Base-by-base conservation (phyloP, 2,329 filamentous ascomycete species). In the Aspergillus hiratsukae region DNA sequence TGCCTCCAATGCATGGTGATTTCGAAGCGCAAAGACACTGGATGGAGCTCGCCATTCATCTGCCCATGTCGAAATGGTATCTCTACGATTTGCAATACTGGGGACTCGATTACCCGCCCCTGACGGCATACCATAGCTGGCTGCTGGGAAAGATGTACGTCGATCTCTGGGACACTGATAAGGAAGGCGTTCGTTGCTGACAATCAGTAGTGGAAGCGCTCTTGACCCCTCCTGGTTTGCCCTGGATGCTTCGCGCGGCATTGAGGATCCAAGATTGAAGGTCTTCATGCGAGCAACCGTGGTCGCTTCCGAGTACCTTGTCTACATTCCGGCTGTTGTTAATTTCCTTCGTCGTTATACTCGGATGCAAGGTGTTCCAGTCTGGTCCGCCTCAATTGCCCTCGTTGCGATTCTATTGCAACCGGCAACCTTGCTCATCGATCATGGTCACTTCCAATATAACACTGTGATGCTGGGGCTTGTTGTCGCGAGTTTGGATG, bases 51-150 rank as follows among this genome's bases (percentile, higher is more conserved):
- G 97, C 94, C 1, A 89, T 85, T 8, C 85, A 96, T 58, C 80
- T 99, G 1, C 94, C 94, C 14, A 81, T 95, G 40, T 94, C 91
- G 10, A 89, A 94, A 73, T 99, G 95, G 94, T 99, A 99, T 75
- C 96, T 96, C 70, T 91, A 99, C 73, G 92, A 99, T 71, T 80
- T 97, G 48, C 82, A 93, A 68, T 99, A 93, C 87, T 99, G 94
- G 94, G 95, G 95, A 0, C 82, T 99, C 63, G 94, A 99, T 76
- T 99, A 99, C 73, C 94, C 94, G 55, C 94, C 94, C 52, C 83
- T 99, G 76, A 99, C 94, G 53, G 95, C 94, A 52, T 99, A 99
- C 76, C 94, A 99, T 75, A 97, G 92, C 78, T 97, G 92, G 93
- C 70, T 94, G n/a, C 78, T 95, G 59, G 94, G 94, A 61, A 89